Conservation (phyloP, 176 grass and related monocot genomes). For the Ensete glaucum region DNA sequence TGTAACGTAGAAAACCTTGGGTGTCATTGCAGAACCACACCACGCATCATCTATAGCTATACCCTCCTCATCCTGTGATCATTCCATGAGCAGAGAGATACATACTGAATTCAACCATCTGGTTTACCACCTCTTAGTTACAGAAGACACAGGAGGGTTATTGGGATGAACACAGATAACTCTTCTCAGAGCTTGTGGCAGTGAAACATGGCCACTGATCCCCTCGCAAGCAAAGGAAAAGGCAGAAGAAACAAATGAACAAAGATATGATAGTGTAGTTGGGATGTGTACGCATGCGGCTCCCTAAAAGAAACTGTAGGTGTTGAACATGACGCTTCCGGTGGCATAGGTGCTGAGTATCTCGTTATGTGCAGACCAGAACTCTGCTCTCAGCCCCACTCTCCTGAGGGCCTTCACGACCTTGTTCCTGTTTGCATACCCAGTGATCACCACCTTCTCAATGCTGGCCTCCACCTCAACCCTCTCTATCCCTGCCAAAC, state of each 20-base stretch:
- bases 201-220: too few species aligned
- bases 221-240: background rate
- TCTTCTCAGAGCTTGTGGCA: too few species aligned
- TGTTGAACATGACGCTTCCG: constrained; percentile 57
- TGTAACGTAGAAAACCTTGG: too few species aligned
- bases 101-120: too few species aligned
- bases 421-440: constrained; percentile 88
- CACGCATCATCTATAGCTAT: too few species aligned
- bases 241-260: background rate
- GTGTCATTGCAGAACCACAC: too few species aligned
- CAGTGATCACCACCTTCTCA: constrained; percentile 86
- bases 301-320: constrained; percentile 74
- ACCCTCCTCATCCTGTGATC: too few species aligned
- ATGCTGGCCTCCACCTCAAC: constrained; percentile 89
- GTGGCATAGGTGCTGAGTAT: constrained; percentile 77
- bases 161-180: too few species aligned
- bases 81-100: too few species aligned
- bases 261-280: background rate
- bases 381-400: constrained; percentile 82
- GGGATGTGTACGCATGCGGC: background rate
- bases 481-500: constrained; percentile 63
- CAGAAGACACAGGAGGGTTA: too few species aligned
- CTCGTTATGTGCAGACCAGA: constrained; percentile 85
- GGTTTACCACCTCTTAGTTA: too few species aligned
- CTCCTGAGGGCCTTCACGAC: constrained; percentile 88